phyloP scores from a whole-genome alignment of 2,329 filamentous ascomycete genomes.

The Colletotrichum sansevieriae region DNA sequence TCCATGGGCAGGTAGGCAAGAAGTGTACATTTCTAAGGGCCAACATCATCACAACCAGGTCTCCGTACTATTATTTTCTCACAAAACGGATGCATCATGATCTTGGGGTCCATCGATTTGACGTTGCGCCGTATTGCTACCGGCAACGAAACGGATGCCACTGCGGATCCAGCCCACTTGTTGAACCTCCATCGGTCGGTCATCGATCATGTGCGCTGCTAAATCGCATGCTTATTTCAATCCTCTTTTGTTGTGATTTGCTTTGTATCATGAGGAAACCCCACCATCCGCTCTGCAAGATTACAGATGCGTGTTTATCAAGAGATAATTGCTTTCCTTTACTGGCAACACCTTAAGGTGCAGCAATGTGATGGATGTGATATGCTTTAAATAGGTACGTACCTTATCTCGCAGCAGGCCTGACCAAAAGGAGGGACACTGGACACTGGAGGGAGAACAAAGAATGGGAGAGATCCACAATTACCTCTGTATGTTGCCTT shows the following conservation, averaged over 20 bases:
- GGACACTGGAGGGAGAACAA: slow-evolving; percentile 3
- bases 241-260: no score
- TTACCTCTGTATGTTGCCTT: slow-evolving; percentile 4
- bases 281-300: no score
- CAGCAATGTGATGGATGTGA: not conserved
- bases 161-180: slow-evolving; percentile 22
- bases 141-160: slow-evolving; percentile 11
- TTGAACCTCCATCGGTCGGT: not conserved
- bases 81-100: not conserved
- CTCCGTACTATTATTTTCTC: not conserved
- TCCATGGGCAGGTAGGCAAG: no score
- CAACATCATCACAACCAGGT: no score
- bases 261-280: no score
- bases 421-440: not conserved
- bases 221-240: no score
- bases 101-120: not conserved
- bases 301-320: no score
- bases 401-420: slow-evolving; percentile 22
- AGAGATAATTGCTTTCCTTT: no score
- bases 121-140: not conserved
- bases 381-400: slow-evolving; percentile 13
- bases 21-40: no score
- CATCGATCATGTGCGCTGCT: not conserved
- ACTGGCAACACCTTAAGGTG: no score
- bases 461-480: slow-evolving; percentile 26